Percentiles rank a stretch among this genome's conserved stretches.
Conservation (phyloP, 768 basidiomycete species). For the Cubamyces sp. region DNA sequence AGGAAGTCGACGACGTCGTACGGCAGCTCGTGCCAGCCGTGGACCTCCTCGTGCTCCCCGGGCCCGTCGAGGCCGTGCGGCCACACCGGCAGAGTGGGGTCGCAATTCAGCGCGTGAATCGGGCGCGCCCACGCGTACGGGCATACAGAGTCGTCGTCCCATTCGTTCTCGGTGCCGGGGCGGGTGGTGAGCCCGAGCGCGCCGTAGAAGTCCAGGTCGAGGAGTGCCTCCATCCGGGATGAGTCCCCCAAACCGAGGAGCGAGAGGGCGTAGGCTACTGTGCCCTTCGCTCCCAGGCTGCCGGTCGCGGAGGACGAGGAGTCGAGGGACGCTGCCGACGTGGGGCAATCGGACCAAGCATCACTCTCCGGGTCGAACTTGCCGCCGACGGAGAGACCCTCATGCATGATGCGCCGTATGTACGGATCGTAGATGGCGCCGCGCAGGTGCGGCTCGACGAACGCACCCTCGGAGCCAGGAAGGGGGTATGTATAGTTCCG, state of each 20-base stretch:
- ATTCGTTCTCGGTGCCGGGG: conserved; percentile 31
- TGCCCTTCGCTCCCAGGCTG: neutral
- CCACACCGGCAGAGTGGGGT: conserved; percentile 62
- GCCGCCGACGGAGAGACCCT: conserved; percentile 57
- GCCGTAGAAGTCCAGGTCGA: conserved; percentile 18
- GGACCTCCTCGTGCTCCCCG: conserved; percentile 15
- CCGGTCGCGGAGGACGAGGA: conserved; percentile 14
- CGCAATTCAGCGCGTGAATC: conserved; percentile 78
- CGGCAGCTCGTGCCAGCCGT: conserved; percentile 8
- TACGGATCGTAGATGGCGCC: conserved; percentile 88
- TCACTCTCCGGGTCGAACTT: conserved; percentile 48
- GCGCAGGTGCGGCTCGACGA: conserved; percentile 48
- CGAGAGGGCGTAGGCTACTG: conserved; percentile 14
- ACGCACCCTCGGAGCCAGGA: conserved; percentile 61
- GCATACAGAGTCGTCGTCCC: conserved; percentile 66
- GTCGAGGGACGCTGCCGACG: neutral
- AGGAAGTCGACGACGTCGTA: conserved; percentile 8
- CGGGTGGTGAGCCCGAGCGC: conserved; percentile 23
- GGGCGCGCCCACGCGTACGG: conserved; percentile 80
- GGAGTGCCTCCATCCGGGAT: conserved; percentile 22
- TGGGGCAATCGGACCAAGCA: conserved; percentile 72
- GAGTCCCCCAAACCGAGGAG: conserved; percentile 12
- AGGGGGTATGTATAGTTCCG: conserved; percentile 79
- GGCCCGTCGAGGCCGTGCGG: conserved; percentile 65
- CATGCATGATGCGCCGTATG: conserved; percentile 84